Percentiles rank a stretch among this genome's conserved stretches.
Evolutionary conservation across 1,284 basidiomycete species (phyloP).

Genomic region (Papiliotrema nemorosa): DNA sequence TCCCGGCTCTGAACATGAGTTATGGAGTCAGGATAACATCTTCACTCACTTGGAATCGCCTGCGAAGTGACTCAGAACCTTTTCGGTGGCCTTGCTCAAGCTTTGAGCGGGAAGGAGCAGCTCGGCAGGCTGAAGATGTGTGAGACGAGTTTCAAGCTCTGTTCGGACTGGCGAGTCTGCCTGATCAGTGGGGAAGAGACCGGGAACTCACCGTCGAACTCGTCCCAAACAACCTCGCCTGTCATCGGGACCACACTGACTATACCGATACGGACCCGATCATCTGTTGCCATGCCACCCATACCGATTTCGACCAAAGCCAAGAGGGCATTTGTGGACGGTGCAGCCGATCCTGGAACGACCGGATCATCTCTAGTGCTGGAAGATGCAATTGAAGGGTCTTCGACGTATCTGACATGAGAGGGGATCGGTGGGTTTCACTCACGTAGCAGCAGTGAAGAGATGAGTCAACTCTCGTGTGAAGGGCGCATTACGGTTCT

Average conservation of each 20-base stretch:
- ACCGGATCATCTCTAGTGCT: constrained; percentile 32
- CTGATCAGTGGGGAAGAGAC: constrained; percentile 7
- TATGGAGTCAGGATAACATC: not conserved
- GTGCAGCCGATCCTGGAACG: constrained; percentile 33
- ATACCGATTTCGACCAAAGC: constrained; percentile 63
- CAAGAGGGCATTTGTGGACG: constrained; percentile 47
- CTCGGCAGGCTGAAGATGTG: constrained; percentile 79
- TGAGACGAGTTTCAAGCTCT: constrained; percentile 79
- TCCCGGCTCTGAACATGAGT: constrained; percentile 25
- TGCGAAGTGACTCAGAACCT: constrained; percentile 68
- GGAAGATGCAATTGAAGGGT: constrained; percentile 34
- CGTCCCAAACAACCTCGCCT: constrained; percentile 88
- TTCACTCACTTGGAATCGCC: constrained; percentile 44
- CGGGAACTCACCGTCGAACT: constrained; percentile 66
- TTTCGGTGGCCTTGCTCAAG: constrained; percentile 70
- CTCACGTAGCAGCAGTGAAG: constrained; percentile 85
- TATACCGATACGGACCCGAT: constrained; percentile 65
- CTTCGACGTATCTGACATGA: constrained; percentile 45
- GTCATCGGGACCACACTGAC: constrained; percentile 80
- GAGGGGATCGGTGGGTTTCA: constrained; percentile 16
- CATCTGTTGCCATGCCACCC: constrained; percentile 57
- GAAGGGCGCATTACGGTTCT: constrained; percentile 78
- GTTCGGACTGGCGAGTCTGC: constrained; percentile 73
- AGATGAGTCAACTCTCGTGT: constrained; percentile 73
- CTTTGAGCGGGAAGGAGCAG: constrained; percentile 63